A percentile compares a stretch with the other conserved stretches of the same genome.
Evolutionary conservation across 2,329 filamentous ascomycete genomes (phyloP).

Genomic region (Sarocladium kiliense): DNA sequence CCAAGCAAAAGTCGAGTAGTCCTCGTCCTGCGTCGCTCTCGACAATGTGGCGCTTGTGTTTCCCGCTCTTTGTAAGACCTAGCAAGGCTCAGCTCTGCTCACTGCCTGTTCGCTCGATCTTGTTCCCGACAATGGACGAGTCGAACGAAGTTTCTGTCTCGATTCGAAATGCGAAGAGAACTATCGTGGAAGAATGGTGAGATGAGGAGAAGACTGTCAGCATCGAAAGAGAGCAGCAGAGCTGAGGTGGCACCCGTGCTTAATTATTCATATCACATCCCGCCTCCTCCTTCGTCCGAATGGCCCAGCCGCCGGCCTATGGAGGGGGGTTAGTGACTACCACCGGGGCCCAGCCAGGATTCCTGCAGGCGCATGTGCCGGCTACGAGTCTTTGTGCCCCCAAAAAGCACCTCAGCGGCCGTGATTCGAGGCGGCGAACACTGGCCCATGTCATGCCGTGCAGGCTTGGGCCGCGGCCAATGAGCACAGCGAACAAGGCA

Average conservation of each 20-base stretch:
- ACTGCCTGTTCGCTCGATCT: background rate
- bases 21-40: background rate
- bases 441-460: slow-evolving; percentile 5
- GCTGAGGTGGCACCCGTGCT: slow-evolving; percentile 8
- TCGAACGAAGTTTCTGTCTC: background rate
- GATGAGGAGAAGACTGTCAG: slow-evolving; percentile 1
- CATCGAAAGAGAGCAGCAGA: background rate
- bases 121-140: background rate
- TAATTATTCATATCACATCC: slow-evolving; percentile 9
- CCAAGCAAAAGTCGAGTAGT: background rate
- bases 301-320: background rate
- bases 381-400: background rate
- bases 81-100: background rate
- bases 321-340: background rate
- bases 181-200: background rate
- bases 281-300: background rate
- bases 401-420: background rate
- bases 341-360: background rate
- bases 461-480: background rate
- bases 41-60: background rate
- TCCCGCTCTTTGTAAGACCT: background rate
- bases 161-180: too few species aligned
- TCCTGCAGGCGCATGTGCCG: slow-evolving; percentile 1
- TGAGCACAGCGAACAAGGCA: background rate
- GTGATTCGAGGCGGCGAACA: slow-evolving; percentile 3